phyloP scores from a whole-genome alignment of 202 grass and related monocot species.

The Setaria viridis region DNA sequence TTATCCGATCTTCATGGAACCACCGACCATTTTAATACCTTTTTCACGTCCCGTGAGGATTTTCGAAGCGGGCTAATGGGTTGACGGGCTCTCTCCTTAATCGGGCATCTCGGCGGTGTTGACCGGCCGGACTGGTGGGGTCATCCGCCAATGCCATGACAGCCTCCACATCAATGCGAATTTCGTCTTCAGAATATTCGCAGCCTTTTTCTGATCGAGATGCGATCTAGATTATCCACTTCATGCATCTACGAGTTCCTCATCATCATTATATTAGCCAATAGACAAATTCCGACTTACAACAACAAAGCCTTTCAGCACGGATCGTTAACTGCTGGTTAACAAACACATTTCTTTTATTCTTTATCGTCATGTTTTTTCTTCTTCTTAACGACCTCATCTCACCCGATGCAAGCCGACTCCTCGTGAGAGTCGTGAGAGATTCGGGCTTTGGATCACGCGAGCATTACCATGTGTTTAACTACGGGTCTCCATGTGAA shows the following conservation, averaged over 20 bases:
- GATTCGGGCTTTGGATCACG: background rate
- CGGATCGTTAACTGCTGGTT: background rate
- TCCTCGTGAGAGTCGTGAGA: background rate
- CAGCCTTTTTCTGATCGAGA: background rate
- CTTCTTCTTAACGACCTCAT: background rate
- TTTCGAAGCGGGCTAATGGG: background rate
- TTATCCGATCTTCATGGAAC: no score
- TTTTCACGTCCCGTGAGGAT: background rate
- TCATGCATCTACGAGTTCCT: background rate
- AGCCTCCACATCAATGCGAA: conserved; percentile 25
- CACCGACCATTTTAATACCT: no score
- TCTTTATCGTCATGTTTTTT: background rate
- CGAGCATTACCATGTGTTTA: background rate
- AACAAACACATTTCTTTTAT: background rate
- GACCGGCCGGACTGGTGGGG: background rate
- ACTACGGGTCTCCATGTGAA: background rate
- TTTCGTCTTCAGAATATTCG: conserved; percentile 33
- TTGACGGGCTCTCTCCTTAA: background rate
- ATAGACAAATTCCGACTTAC: background rate
- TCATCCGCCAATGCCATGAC: background rate
- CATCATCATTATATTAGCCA: background rate
- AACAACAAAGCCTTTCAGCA: background rate
- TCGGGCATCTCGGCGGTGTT: background rate
- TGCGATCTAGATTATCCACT: background rate
- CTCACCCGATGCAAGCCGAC: background rate